Evolutionary conservation across 768 basidiomycete species (phyloP).

Genomic region (Mycena kentingensis): DNA sequence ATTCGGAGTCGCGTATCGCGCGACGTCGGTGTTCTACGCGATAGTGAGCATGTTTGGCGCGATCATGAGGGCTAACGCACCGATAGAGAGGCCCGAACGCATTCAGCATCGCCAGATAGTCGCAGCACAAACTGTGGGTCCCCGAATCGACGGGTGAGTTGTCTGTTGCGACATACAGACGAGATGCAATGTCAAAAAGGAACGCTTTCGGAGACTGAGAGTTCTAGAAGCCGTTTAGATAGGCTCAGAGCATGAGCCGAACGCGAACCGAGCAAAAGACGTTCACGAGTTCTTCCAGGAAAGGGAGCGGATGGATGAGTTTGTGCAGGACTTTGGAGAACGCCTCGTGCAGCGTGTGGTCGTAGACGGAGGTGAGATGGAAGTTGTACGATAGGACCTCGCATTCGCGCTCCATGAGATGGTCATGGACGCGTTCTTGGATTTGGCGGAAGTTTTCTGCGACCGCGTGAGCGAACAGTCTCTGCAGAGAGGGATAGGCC

Average conservation of each 20-base stretch:
- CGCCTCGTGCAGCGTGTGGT: slow-evolving; percentile 89
- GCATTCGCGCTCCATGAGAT: slow-evolving; percentile 77
- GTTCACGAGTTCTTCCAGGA: slow-evolving; percentile 85
- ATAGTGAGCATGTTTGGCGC: slow-evolving; percentile 7
- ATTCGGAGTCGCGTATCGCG: slow-evolving; percentile 32
- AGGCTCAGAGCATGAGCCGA: slow-evolving; percentile 1
- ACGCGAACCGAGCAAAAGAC: slow-evolving; percentile 72
- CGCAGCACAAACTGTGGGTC: slow-evolving; percentile 87
- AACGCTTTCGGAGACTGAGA: slow-evolving; percentile 94
- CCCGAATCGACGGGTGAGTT: slow-evolving; percentile 87
- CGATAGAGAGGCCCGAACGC: slow-evolving; percentile 86
- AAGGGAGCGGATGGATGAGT: slow-evolving; percentile 80
- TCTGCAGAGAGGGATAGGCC: slow-evolving; percentile 7
- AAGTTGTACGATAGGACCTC: slow-evolving; percentile 82
- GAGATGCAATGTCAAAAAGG: slow-evolving; percentile 82
- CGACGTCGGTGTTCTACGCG: slow-evolving; percentile 34
- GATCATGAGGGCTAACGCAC: slow-evolving; percentile 42
- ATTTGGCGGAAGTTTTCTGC: slow-evolving; percentile 91
- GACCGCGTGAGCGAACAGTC: background rate
- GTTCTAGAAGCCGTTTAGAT: slow-evolving; percentile 51
- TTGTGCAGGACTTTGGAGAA: slow-evolving; percentile 90
- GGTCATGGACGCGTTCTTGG: slow-evolving; percentile 82
- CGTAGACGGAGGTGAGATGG: slow-evolving; percentile 90
- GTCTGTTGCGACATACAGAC: slow-evolving; percentile 92
- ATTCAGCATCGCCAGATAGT: slow-evolving; percentile 86